phyloP scores from a whole-genome alignment of 2,329 filamentous ascomycete genomes.

The Xenoacremonium recifei region DNA sequence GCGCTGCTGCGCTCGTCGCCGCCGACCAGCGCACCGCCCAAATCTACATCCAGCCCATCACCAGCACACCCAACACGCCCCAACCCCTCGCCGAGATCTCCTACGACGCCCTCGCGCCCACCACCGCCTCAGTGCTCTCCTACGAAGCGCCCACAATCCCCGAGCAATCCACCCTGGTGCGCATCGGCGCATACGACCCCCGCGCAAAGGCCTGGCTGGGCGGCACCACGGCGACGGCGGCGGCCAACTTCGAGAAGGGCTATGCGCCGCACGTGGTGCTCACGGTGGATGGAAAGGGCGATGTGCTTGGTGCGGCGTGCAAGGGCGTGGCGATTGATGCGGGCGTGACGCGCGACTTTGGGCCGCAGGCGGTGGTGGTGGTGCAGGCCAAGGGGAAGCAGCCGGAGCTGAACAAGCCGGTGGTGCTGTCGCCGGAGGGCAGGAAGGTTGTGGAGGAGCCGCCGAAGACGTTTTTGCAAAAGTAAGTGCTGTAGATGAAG shows the following conservation, averaged over 20 bases:
- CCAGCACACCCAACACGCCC: constrained; percentile 31
- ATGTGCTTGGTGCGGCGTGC: constrained; percentile 49
- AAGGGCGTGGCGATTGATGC: constrained; percentile 62
- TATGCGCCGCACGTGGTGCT: constrained; percentile 58
- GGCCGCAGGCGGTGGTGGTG: constrained; percentile 55
- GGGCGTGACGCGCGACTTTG: constrained; percentile 64
- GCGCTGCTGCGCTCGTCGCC: constrained; percentile 38
- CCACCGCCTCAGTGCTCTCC: constrained; percentile 45
- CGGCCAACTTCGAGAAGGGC: constrained; percentile 59
- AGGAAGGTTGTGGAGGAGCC: constrained; percentile 52
- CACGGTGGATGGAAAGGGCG: constrained; percentile 44
- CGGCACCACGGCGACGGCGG: constrained; percentile 54
- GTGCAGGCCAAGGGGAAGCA: constrained; percentile 48
- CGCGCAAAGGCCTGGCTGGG: constrained; percentile 47
- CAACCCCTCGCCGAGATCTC: constrained; percentile 53
- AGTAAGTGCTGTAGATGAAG: constrained; percentile 45
- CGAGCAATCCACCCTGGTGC: constrained; percentile 46
- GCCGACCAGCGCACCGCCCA: constrained; percentile 45
- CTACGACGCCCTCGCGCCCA: constrained; percentile 48
- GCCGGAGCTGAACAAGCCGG: constrained; percentile 61
- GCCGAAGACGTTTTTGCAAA: constrained; percentile 66
- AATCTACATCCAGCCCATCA: constrained; percentile 55
- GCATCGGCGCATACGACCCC: constrained; percentile 57
- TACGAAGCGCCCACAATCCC: constrained; percentile 58
- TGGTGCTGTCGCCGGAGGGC: constrained; percentile 60